Base-by-base conservation (phyloP, 1,284 basidiomycete species). In the Papiliotrema nemorosa region DNA sequence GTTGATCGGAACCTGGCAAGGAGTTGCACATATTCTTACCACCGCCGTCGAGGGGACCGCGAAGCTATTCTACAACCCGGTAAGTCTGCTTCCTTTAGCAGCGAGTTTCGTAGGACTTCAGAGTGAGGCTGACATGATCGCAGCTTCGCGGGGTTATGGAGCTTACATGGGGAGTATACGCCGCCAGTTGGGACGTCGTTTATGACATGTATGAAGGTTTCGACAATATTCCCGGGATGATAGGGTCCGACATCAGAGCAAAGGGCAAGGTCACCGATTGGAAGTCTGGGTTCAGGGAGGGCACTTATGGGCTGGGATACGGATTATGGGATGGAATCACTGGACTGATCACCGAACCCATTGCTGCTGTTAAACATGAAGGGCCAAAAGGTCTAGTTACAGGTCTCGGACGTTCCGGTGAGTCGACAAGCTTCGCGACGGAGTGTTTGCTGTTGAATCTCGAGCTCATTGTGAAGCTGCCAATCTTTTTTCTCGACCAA, bases 271-370 rank as follows among this genome's bases (percentile, higher is more conserved):
- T 80, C 18, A 73, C 66, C 6, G 72, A 69, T 42, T 74, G 78
- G 44, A 63, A 61, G 5, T 76, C 69, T 52, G 80, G 80, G 1
- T 50, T 80, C 14, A 76, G 65, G 47, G 78, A 79, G 56, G 80
- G 72, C 4, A 78, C 50, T 1, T 62, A 66, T 57, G 68, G 69
- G 7, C 47, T 75, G 9, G 57, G 60, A 20, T 66, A 63, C 31
- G 72, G 79, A 3, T 72, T 78, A 26, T 77, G 75, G 50, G 80
- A 81, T 56, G 80, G 78, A 3, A 76, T 81, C 34, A 78, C 78
- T 0, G 79, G 79, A 2, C 65, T 81, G 1, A 73, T 81, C 26
- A 75, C 65, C 5, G 79, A 80, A 59, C 78, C 80, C 2, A 47
- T 77, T 18, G 65, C 72, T 55, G 78, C 78, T 0, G 76, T 70